Conservation (phyloP, 768 basidiomycete genomes). For the Dioszegia crocea region DNA sequence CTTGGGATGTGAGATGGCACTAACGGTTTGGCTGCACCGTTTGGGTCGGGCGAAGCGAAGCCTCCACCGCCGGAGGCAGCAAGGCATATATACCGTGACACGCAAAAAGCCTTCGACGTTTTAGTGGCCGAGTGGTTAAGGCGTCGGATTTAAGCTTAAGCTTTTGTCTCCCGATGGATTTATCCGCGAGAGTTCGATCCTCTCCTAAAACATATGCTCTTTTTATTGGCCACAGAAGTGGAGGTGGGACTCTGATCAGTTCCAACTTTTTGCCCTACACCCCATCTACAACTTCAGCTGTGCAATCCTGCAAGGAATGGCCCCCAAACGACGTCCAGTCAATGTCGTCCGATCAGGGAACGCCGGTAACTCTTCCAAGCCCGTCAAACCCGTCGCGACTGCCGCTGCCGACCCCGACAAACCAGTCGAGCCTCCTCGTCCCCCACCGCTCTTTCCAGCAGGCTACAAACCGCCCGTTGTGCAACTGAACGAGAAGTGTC, state of each 20-base stretch:
- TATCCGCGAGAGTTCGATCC: conserved; percentile 25
- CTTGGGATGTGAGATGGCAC: too few species aligned
- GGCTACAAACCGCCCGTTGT: conserved; percentile 80
- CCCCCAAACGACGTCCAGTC: conserved; percentile 55
- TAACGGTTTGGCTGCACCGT: too few species aligned
- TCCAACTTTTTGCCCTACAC: neutral
- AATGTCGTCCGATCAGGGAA: conserved; percentile 84
- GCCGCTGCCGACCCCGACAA: conserved; percentile 1
- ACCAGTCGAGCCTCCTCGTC: conserved; percentile 34
- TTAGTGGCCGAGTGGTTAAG: conserved; percentile 25
- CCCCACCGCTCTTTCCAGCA: conserved; percentile 65
- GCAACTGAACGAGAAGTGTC: conserved; percentile 80
- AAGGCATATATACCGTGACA: neutral
- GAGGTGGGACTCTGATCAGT: neutral
- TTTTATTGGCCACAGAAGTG: neutral
- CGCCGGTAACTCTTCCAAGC: conserved; percentile 78
- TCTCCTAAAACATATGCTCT: conserved; percentile 10
- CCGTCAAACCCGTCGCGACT: conserved; percentile 45
- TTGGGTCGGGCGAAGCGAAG: too few species aligned
- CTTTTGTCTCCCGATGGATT: conserved; percentile 14
- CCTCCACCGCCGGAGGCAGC: too few species aligned
- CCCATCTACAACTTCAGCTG: neutral
- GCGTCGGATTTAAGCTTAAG: conserved; percentile 21
- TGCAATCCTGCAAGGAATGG: too few species aligned
- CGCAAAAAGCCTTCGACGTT: neutral